Conservation (phyloP, 2,329 filamentous ascomycete genomes). For the Aspergillus glaucus region DNA sequence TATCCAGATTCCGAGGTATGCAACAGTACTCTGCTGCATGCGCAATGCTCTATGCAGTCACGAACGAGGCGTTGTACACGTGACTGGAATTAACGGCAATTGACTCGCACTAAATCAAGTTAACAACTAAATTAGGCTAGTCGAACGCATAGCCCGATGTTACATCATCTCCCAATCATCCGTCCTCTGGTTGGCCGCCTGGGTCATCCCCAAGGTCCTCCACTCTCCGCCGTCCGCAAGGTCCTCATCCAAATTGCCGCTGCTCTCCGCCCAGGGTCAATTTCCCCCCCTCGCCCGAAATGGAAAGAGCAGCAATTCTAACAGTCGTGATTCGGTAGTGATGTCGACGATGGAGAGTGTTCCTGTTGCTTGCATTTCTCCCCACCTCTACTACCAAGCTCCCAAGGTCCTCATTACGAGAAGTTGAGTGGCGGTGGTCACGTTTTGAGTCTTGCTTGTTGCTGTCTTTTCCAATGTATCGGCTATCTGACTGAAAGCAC, state of each 20-base stretch:
- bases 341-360: not conserved
- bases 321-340: not conserved
- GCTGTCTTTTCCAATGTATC: constrained; percentile 13
- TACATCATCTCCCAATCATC: not conserved
- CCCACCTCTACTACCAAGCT: constrained; percentile 5
- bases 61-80: no score
- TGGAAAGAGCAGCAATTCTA: constrained; percentile 1
- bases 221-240: constrained; percentile 9
- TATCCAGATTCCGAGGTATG: no score
- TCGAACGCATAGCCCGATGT: not conserved
- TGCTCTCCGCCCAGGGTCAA: not conserved
- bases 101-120: not conserved
- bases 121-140: not conserved
- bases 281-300: constrained; percentile 2
- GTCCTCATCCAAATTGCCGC: constrained; percentile 8
- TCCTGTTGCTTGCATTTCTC: not conserved
- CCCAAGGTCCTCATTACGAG: constrained; percentile 15
- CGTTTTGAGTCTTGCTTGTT: not conserved
- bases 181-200: not conserved
- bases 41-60: no score
- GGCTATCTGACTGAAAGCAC: not conserved
- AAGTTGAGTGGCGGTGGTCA: constrained; percentile 7
- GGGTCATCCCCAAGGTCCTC: constrained; percentile 29
- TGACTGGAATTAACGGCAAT: not conserved
- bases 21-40: no score